Evolutionary conservation across 1,284 basidiomycete genomes (phyloP).

Genomic region (Quambalaria eucalypti): DNA sequence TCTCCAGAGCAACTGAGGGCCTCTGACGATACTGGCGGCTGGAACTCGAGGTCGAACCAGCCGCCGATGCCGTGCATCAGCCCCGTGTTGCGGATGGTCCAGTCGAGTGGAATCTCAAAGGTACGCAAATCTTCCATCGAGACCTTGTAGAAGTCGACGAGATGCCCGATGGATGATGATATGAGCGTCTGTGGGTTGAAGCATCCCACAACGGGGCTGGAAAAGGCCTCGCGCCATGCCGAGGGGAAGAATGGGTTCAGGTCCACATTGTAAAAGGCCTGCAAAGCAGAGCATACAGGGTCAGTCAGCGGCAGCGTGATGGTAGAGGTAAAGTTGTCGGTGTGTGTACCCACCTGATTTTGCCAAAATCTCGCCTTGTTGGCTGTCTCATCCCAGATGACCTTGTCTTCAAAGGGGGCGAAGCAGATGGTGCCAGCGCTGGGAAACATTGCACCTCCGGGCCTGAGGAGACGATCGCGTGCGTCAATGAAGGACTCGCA

Average conservation of each 20-base stretch:
- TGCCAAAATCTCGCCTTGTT: conserved; percentile 47
- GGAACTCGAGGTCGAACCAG: conserved; percentile 42
- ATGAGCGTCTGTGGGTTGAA: conserved; percentile 31
- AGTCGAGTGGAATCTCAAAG: conserved; percentile 36
- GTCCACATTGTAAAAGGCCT: conserved; percentile 39
- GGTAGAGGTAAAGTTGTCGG: neutral
- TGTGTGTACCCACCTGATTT: conserved; percentile 11
- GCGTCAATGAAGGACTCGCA: conserved; percentile 52
- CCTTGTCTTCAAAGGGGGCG: conserved; percentile 51
- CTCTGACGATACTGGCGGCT: conserved; percentile 5
- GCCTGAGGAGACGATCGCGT: conserved; percentile 50
- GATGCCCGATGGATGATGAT: conserved; percentile 23
- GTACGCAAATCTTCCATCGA: conserved; percentile 21
- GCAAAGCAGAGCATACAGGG: neutral
- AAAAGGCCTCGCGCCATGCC: conserved; percentile 33
- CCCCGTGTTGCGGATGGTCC: conserved; percentile 14
- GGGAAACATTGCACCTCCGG: conserved; percentile 50
- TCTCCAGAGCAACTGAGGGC: neutral
- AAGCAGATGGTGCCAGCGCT: conserved; percentile 51
- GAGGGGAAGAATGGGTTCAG: conserved; percentile 28
- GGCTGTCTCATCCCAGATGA: conserved; percentile 51
- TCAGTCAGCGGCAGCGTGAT: neutral
- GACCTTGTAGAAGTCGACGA: conserved; percentile 36
- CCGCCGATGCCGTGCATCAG: conserved; percentile 37
- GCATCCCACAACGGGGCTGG: conserved; percentile 36